Conservation (phyloP, 495 filamentous ascomycete species). For the Lasiosphaeria miniovina region DNA sequence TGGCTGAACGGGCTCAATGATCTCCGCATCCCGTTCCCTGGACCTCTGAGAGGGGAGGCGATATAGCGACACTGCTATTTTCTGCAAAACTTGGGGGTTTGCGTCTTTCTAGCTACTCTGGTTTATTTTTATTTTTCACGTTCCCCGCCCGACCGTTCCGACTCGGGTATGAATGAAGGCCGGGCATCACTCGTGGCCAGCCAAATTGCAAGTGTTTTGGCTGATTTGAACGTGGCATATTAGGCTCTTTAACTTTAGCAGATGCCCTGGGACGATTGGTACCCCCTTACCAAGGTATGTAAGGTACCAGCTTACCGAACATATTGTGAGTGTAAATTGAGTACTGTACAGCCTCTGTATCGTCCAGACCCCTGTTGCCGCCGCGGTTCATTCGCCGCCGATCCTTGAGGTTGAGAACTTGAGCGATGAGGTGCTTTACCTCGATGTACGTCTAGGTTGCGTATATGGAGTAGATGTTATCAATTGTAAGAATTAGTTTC, state of each 20-base stretch:
- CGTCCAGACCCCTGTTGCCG: too few relatives aligned
- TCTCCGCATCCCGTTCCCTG: conserved; percentile 9
- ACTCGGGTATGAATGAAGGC: background rate
- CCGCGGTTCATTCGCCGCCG: too few relatives aligned
- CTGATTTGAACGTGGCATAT: conserved; percentile 38
- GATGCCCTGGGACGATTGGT: conserved; percentile 2
- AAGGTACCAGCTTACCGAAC: too few relatives aligned
- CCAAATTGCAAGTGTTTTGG: conserved; percentile 33
- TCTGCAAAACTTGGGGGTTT: background rate
- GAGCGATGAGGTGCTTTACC: too few relatives aligned
- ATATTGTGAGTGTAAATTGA: too few relatives aligned
- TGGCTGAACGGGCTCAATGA: conserved; percentile 6
- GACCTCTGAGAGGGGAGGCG: conserved; percentile 20
- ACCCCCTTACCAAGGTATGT: background rate
- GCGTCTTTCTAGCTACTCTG: background rate
- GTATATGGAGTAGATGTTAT: too few relatives aligned
- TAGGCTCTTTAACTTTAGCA: conserved; percentile 27
- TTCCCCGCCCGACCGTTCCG: too few relatives aligned
- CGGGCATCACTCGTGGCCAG: conserved; percentile 10
- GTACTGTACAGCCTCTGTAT: too few relatives aligned
- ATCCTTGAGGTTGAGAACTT: too few relatives aligned
- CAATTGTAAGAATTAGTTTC: too few relatives aligned
- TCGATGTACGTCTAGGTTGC: too few relatives aligned
- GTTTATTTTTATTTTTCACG: background rate
- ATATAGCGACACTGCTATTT: conserved; percentile 5